Evolutionary conservation across 2,329 filamentous ascomycete species (phyloP), one percentile per base, ranked within the genome.

Genomic region (Colletotrichum siamense): DNA sequence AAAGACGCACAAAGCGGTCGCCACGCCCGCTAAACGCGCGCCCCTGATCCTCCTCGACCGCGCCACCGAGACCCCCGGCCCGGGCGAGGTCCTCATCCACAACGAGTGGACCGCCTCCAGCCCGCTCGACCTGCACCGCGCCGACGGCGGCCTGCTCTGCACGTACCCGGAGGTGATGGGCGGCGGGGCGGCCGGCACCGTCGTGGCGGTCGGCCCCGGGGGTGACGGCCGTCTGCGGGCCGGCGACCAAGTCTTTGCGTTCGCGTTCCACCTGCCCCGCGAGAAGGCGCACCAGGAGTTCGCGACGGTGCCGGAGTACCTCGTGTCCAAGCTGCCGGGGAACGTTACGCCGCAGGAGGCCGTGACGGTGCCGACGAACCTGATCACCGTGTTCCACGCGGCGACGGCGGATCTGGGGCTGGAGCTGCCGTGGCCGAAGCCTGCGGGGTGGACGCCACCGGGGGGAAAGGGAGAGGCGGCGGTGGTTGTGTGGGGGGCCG

Each of bases 21-120:
- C 78, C 36, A 77, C 79, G 63, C 71, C 75, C 39, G 76, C 63
- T 28, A 70, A 77, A 10, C 79, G 79, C 30, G 71, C 76, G 2
- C 81, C 81, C 22, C 79, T 83, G n/a, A 18, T 78, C 22, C 78
- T 80, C 71, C 32, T 79, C 73, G 71, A 77, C 30, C 65, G 75
- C 10, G 80, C 81, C 12, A 84, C 82, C 34, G 36, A 80, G 30
- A 61, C 80, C 13, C 88, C 88, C 0, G 75, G 78, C 3, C 79
- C 81, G 1, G 86, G 88, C 34, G 88, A 93, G 80, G 87, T 92
- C 44, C 86, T 88, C n/a, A 82, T 93, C 44, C 87, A 85, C 24
- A 88, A 91, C n/a, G 83, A 88, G 71, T 93, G 90, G 89, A 91
- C 90, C 2, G 88, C 91, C 6, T 92, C 91, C 1, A 91, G 89